Evolutionary conservation across 306 rosid genomes (phyloP), one percentile per base, ranked within the genome.

Genomic region (Rosa chinensis): DNA sequence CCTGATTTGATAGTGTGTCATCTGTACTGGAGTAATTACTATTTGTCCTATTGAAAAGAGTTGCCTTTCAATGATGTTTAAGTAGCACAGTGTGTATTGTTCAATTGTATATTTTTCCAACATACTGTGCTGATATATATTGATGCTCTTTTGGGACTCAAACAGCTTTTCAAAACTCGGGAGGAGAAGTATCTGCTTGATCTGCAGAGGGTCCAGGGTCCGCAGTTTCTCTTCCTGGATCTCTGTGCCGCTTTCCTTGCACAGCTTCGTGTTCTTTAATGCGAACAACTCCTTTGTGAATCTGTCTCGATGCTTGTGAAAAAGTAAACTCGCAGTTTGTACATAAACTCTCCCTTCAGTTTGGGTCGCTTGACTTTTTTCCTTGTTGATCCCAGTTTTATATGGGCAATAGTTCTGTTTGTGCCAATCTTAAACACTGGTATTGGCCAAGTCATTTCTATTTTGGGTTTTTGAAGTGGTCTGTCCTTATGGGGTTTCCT

Each of bases 211-310:
- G 91, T 94, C 10, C 90, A 91, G 80, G 99, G 99, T 18, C 97
- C 99, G 1, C 97, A 94, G 82, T 88, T 94, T 82, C 91, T 94
- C 72, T 94, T 94, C 94, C 78, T 94, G 88, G 97, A 89, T 84
- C 99, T 94, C 23, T 94, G 99, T 77, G 97, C 97, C 3, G 92
- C 97, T 12, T 94, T 92, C 88, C 92, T 94, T 66, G 89, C 99
- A 2, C 97, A 91, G 84, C 92, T 94, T 49, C 92, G 89, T 1
- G 92, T 94, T 58, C 90, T 89, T 61, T 92, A 84, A 78, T 50
- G 80, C 53, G 79, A 50, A 76, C 80, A 45, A 76, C 81, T 76
- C 81, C 45, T 6, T 55, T 42, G 77, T 58, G 84, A 85, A 81
- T 76, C 79, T 64, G 73, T 56, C 37, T 35, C 59, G 77, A 52